These are phyloP conservation scores for Fonsecaea pedrosoi DNA, from an alignment of 2,329 filamentous ascomycete species.

Conservation along the genomic window DNA sequence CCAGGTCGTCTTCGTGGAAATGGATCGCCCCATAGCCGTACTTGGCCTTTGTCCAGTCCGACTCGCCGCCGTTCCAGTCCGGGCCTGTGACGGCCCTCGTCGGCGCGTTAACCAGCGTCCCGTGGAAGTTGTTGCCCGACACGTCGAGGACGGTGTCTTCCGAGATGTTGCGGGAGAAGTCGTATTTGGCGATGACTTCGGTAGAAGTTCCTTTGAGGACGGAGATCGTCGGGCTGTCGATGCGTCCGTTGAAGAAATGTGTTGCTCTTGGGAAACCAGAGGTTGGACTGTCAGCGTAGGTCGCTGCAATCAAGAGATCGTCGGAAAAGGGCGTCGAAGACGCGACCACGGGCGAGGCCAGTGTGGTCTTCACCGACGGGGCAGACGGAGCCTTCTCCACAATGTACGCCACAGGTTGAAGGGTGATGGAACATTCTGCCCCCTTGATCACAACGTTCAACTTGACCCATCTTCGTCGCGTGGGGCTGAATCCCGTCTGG, in stretches of 20 bases:
- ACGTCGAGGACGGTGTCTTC: conserved; percentile 42
- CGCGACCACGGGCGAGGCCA: background rate
- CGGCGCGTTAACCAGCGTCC: conserved; percentile 46
- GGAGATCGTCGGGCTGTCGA: conserved; percentile 39
- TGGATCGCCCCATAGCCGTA: conserved; percentile 50
- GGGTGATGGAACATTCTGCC: background rate
- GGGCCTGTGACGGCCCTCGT: conserved; percentile 45
- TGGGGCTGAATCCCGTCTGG: conserved; percentile 18
- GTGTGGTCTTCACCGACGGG: background rate
- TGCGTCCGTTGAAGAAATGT: conserved; percentile 34
- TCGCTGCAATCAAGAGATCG: conserved; percentile 21
- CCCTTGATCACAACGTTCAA: conserved; percentile 17
- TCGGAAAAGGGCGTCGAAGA: background rate
- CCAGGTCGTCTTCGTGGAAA: conserved; percentile 50
- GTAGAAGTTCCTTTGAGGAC: conserved; percentile 22
- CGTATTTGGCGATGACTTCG: conserved; percentile 25
- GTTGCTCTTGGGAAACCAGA: conserved; percentile 1
- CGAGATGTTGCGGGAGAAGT: conserved; percentile 30
- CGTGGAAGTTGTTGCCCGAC: conserved; percentile 41
- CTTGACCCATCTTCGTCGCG: conserved; percentile 18
- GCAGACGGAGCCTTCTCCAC: conserved; percentile 10
- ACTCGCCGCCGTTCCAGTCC: conserved; percentile 45
- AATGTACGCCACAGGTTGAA: conserved; percentile 18
- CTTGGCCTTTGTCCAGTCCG: conserved; percentile 46
- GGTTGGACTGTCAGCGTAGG: background rate